These are phyloP conservation scores for Saccharomyces paradoxus DNA, from an alignment of 805 yeast species.

Conservation along the genomic window DNA sequence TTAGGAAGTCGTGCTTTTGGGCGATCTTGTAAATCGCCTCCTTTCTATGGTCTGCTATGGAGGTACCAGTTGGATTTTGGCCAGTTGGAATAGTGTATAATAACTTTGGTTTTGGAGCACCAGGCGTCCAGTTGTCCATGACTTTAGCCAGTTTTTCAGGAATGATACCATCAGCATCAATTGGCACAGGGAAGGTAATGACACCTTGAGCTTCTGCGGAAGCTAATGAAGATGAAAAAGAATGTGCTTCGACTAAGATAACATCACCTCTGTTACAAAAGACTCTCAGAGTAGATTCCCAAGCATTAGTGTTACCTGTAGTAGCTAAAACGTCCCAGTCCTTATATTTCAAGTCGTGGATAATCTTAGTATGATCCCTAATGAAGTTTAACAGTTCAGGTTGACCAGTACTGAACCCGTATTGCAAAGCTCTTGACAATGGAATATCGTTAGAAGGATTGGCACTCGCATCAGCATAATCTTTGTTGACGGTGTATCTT, in stretches of 20 bases:
- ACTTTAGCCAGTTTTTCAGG: conserved; percentile 60
- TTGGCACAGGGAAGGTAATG: conserved; percentile 59
- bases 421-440: conserved; percentile 80
- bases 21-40: conserved; percentile 66
- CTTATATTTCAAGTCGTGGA: conserved; percentile 40
- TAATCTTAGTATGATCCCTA: conserved; percentile 60
- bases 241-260: conserved; percentile 72
- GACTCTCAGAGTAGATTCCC: conserved; percentile 78
- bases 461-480: conserved; percentile 36
- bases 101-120: conserved; percentile 65
- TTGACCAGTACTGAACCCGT: conserved; percentile 80
- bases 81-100: conserved; percentile 92
- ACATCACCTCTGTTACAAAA: conserved; percentile 72
- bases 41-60: conserved; percentile 71
- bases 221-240: conserved; percentile 80
- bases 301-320: conserved; percentile 83
- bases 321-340: conserved; percentile 70
- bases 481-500: conserved; percentile 18
- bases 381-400: conserved; percentile 60
- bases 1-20: conserved; percentile 74
- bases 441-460: conserved; percentile 45
- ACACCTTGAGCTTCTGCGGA: conserved; percentile 69
- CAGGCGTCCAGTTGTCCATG: conserved; percentile 62
- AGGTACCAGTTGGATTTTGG: conserved; percentile 95
- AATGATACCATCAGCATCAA: conserved; percentile 71